Conservation (phyloP, 371 early-diverging fungal species). For the Massospora cicadina region DNA sequence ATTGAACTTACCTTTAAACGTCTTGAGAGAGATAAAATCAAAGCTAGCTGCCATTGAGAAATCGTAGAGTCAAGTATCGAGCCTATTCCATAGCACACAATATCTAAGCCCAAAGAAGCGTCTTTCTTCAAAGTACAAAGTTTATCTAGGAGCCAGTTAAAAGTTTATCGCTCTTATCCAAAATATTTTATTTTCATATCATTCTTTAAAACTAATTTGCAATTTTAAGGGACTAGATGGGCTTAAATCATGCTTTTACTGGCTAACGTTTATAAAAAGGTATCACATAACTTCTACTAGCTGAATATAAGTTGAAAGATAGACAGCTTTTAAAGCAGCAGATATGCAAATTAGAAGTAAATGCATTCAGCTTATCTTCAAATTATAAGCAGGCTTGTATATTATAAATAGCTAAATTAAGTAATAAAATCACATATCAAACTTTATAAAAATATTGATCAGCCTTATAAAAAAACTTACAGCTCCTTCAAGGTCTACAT, state of each 20-base stretch:
- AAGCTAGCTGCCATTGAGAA: constrained; percentile 8
- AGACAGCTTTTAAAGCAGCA: too few species aligned
- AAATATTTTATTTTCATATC: too few species aligned
- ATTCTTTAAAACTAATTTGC: neutral
- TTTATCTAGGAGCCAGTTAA: neutral
- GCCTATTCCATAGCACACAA: constrained; percentile 9
- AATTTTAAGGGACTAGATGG: neutral
- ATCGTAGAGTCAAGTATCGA: neutral
- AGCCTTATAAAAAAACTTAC: too few species aligned
- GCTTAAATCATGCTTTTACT: neutral
- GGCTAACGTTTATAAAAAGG: neutral
- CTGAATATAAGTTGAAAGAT: too few species aligned
- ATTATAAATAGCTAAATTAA: too few species aligned
- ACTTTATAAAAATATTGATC: too few species aligned
- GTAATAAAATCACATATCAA: too few species aligned
- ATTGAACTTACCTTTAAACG: neutral
- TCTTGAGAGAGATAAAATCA: neutral
- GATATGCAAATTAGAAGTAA: too few species aligned
- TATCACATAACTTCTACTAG: too few species aligned
- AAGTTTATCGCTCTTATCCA: neutral
- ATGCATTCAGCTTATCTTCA: too few species aligned
- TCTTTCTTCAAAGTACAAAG: neutral
- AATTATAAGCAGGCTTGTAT: too few species aligned
- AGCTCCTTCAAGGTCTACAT: too few species aligned
- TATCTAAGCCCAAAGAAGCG: neutral